Evolutionary conservation across 768 basidiomycete species (phyloP).

Genomic region (Macrolepiota fuliginosa): DNA sequence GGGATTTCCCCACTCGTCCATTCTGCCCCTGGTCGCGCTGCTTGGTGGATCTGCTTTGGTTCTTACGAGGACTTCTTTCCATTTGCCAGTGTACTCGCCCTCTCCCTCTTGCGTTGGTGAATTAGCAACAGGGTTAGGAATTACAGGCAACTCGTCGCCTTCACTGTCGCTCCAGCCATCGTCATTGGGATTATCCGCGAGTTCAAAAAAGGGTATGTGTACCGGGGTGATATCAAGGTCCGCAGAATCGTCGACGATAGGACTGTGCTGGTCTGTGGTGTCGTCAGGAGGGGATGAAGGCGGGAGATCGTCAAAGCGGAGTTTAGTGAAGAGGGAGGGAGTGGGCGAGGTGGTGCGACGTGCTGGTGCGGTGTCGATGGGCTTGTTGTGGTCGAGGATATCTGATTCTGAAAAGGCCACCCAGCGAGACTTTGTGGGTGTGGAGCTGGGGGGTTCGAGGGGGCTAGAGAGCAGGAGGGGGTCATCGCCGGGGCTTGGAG

Average conservation of each 20-base stretch:
- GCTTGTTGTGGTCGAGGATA: conserved; percentile 1
- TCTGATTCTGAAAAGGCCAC: conserved; percentile 6
- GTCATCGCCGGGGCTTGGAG: conserved; percentile 75
- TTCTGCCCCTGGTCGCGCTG: conserved; percentile 45
- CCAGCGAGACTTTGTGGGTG: conserved; percentile 16
- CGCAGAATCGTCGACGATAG: conserved; percentile 7
- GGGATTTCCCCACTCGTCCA: conserved; percentile 66
- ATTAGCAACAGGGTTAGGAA: conserved; percentile 12
- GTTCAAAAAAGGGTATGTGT: conserved; percentile 29
- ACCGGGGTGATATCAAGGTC: conserved; percentile 20
- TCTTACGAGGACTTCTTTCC: conserved; percentile 50
- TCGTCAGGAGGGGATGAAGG: conserved; percentile 19
- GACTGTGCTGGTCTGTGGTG: neutral
- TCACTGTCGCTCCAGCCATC: conserved; percentile 37
- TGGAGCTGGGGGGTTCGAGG: conserved; percentile 24
- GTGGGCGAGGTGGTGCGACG: conserved; percentile 5
- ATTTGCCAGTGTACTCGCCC: conserved; percentile 70
- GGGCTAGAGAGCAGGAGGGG: conserved; percentile 61
- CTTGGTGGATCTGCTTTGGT: conserved; percentile 69
- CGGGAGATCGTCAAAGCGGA: conserved; percentile 15
- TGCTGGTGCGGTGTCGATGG: conserved; percentile 23
- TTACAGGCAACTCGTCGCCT: conserved; percentile 19
- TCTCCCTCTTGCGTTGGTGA: conserved; percentile 34
- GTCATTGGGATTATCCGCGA: conserved; percentile 21
- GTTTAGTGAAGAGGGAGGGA: neutral